Conservation (phyloP, 2,329 filamentous ascomycete species). For the Fusarium beomiforme region DNA sequence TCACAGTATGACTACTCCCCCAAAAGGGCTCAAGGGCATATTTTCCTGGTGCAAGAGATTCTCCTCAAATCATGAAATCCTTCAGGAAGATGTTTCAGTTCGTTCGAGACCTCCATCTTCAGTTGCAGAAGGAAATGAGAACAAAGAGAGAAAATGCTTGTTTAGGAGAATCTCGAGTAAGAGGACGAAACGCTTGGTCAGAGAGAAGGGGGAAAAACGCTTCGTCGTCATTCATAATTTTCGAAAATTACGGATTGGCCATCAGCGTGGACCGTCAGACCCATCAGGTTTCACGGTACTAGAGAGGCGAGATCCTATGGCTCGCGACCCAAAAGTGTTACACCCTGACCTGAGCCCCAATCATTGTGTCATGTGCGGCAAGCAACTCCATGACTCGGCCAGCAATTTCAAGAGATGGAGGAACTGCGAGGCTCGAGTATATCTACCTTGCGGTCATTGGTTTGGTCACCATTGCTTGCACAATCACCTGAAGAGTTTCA, state of each 20-base stretch:
- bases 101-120: not conserved
- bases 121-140: not conserved
- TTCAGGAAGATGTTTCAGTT: not conserved
- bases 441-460: constrained; percentile 43
- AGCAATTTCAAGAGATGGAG: not conserved
- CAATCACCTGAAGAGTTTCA: not conserved
- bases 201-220: not conserved
- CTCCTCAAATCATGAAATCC: not conserved
- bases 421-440: constrained; percentile 22
- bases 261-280: not conserved
- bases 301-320: not conserved
- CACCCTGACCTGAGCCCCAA: not conserved
- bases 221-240: not conserved
- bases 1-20: not conserved
- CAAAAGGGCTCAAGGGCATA: not conserved
- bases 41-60: not conserved
- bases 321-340: not conserved
- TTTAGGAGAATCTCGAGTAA: not conserved
- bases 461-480: constrained; percentile 39
- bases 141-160: not conserved
- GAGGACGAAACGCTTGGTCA: no score
- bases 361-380: constrained; percentile 4
- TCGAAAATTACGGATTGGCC: not conserved
- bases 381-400: not conserved
- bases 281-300: not conserved